Conservation (phyloP, 257 asterid genomes). For the Nicotiana otophora region DNA sequence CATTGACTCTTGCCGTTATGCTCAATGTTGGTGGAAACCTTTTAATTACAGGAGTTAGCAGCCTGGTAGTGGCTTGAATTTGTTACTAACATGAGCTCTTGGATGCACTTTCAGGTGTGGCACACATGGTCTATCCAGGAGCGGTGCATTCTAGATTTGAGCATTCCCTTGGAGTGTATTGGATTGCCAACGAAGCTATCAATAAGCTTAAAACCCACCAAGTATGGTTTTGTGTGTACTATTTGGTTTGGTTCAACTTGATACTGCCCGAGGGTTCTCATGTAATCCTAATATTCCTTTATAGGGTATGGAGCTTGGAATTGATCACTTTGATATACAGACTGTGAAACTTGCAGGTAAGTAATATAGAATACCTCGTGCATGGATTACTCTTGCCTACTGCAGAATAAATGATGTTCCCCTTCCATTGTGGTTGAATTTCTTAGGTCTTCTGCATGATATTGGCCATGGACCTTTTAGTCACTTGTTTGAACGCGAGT, state of each 20-base stretch:
- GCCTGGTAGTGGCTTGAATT: neutral
- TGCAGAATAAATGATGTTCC: slow-evolving; percentile 14
- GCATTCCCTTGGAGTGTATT: slow-evolving; percentile 95
- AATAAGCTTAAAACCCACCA: slow-evolving; percentile 59
- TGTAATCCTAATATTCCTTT: slow-evolving; percentile 12
- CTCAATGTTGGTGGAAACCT: neutral
- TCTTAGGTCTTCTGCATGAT: slow-evolving; percentile 83
- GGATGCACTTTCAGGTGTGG: slow-evolving; percentile 50
- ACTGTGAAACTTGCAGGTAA: slow-evolving; percentile 93
- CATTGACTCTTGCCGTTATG: neutral
- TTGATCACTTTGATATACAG: slow-evolving; percentile 67
- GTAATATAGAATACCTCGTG: neutral
- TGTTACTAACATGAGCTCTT: slow-evolving; percentile 3
- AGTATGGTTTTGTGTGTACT: slow-evolving; percentile 28
- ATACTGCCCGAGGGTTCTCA: neutral
- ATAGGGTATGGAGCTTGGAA: slow-evolving; percentile 87
- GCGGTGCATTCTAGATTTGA: slow-evolving; percentile 64
- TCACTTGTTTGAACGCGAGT: slow-evolving; percentile 88
- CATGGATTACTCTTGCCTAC: slow-evolving; percentile 13
- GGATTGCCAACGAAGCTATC: slow-evolving; percentile 87
- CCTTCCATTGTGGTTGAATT: slow-evolving; percentile 15
- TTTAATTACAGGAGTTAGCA: neutral
- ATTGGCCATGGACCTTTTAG: slow-evolving; percentile 97
- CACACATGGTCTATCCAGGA: slow-evolving; percentile 88
- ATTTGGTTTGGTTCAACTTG: neutral